phyloP scores from a whole-genome alignment of 2,329 filamentous ascomycete species.

The Orbilia oligospora region DNA sequence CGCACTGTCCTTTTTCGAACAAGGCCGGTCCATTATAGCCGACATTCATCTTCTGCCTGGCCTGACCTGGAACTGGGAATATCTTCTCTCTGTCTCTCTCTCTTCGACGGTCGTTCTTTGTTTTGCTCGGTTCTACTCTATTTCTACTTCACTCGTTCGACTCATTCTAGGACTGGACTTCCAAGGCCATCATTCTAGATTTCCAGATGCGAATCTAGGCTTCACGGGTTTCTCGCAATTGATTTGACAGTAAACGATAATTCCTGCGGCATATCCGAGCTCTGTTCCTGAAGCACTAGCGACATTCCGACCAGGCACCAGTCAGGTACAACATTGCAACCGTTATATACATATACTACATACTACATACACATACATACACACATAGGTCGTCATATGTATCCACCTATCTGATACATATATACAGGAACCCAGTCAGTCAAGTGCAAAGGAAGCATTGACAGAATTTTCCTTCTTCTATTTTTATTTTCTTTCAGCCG shows the following conservation, averaged over 20 bases:
- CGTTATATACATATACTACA: background rate
- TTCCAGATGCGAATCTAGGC: background rate
- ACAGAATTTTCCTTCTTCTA: too few relatives aligned
- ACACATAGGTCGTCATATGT: too few relatives aligned
- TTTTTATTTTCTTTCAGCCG: background rate
- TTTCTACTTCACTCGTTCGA: slow-evolving; percentile 5
- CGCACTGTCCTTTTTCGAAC: slow-evolving; percentile 58
- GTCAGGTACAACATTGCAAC: slow-evolving; percentile 18
- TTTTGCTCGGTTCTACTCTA: too few relatives aligned
- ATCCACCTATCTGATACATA: too few relatives aligned
- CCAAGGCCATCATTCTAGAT: background rate
- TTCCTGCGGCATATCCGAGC: slow-evolving; percentile 49
- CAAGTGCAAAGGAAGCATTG: too few relatives aligned
- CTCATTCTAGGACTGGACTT: too few relatives aligned
- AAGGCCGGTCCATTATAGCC: slow-evolving; percentile 39
- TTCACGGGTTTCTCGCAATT: background rate
- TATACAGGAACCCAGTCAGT: too few relatives aligned
- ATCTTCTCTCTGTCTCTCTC: background rate
- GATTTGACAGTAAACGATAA: slow-evolving; percentile 12
- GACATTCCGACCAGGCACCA: slow-evolving; percentile 47
- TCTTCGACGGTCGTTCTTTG: background rate
- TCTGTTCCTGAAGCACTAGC: slow-evolving; percentile 56
- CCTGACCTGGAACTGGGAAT: background rate
- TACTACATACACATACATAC: background rate
- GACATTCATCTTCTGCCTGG: slow-evolving; percentile 38